Evolutionary conservation across 2,329 filamentous ascomycete genomes (phyloP).

Genomic region (Aureobasidium sp.): DNA sequence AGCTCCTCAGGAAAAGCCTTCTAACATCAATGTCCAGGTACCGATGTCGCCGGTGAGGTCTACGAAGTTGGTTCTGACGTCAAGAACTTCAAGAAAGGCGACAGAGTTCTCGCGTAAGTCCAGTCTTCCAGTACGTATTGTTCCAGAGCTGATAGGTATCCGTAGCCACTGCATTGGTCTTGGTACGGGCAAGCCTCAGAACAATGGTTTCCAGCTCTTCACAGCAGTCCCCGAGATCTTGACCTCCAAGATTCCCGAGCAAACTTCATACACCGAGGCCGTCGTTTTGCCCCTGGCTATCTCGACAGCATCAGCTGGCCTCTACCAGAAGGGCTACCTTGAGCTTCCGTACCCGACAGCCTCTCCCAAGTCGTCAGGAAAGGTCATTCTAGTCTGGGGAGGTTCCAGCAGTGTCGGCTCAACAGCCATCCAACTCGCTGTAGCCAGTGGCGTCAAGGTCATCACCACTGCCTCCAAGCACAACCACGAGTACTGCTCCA

Average conservation of each 20-base stretch:
- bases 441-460: slow-evolving; percentile 27
- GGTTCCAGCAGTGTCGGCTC: slow-evolving; percentile 29
- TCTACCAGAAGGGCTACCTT: slow-evolving; percentile 33
- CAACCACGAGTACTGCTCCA: slow-evolving; percentile 27
- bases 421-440: slow-evolving; percentile 27
- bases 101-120: slow-evolving; percentile 36
- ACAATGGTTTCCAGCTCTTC: slow-evolving; percentile 27
- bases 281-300: slow-evolving; percentile 37
- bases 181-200: slow-evolving; percentile 7
- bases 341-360: slow-evolving; percentile 31
- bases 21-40: not conserved
- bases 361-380: slow-evolving; percentile 24
- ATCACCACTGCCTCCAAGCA: slow-evolving; percentile 25
- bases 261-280: slow-evolving; percentile 30
- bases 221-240: slow-evolving; percentile 23
- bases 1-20: not conserved
- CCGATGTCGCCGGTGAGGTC: slow-evolving; percentile 29
- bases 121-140: not conserved
- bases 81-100: slow-evolving; percentile 39
- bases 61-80: slow-evolving; percentile 37
- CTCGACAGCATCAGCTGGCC: slow-evolving; percentile 35
- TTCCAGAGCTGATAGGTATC: not conserved
- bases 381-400: slow-evolving; percentile 33
- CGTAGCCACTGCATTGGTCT: slow-evolving; percentile 11
- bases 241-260: slow-evolving; percentile 31